A percentile compares a stretch with the other conserved stretches of the same genome.
Conservation (phyloP, 2,329 filamentous ascomycete species). For the Xylariaceae sp. region DNA sequence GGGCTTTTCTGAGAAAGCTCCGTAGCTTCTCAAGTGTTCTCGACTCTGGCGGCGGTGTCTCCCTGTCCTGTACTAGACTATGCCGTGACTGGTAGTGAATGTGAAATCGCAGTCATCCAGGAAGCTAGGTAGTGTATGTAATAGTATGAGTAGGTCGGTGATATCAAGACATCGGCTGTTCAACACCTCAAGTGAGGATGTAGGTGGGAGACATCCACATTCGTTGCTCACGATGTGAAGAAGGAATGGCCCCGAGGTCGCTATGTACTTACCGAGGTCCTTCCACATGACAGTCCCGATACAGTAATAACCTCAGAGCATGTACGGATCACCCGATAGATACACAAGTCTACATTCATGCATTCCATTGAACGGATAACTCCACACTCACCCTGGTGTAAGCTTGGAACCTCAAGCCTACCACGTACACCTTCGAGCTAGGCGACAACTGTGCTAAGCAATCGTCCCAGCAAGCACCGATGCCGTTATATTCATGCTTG, state of each 20-base stretch:
- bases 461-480: conserved; percentile 6
- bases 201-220: no score
- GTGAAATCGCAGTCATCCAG: no score
- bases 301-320: not conserved
- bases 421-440: not conserved
- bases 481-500: conserved; percentile 3
- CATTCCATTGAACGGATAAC: conserved; percentile 6
- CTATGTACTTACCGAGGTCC: not conserved
- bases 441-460: not conserved
- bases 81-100: no score
- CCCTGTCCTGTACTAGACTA: no score
- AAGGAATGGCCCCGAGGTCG: not conserved
- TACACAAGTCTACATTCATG: conserved; percentile 15
- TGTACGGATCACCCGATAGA: not conserved
- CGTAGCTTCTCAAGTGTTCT: no score
- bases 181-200: no score
- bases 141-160: no score
- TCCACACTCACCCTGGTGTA: not conserved
- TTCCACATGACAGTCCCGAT: not conserved
- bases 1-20: no score
- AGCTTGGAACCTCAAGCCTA: not conserved
- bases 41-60: no score
- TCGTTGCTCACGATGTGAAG: no score
- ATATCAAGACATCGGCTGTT: no score
- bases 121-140: no score